phyloP scores from a whole-genome alignment of 371 early-diverging fungal genomes.

The Mucor plumbeus region DNA sequence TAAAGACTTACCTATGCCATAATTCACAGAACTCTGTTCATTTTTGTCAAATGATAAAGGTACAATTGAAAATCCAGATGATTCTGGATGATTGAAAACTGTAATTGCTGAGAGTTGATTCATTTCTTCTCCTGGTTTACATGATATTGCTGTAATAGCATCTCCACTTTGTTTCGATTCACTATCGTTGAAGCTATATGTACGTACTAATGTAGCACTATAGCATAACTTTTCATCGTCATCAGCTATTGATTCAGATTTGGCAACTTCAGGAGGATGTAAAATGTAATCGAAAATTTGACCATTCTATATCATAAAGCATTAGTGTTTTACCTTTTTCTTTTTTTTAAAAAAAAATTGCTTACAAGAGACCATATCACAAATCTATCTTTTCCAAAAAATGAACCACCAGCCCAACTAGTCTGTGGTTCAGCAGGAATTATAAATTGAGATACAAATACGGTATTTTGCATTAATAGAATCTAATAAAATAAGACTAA shows the following conservation, averaged over 20 bases:
- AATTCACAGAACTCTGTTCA: background rate
- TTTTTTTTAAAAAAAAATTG: too few species aligned
- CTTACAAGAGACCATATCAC: constrained; percentile 40
- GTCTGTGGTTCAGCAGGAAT: constrained; percentile 34
- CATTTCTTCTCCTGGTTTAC: constrained; percentile 1
- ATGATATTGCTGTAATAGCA: constrained; percentile 13
- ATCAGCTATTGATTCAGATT: constrained; percentile 11
- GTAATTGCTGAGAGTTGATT: constrained; percentile 22
- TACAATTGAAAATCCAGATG: constrained; percentile 27
- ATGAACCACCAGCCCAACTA: constrained; percentile 40
- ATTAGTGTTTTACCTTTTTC: too few species aligned
- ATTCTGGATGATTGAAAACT: constrained; percentile 29
- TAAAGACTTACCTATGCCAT: background rate
- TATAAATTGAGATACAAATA: constrained; percentile 38
- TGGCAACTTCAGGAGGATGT: constrained; percentile 29
- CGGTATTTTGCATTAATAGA: constrained; percentile 26
- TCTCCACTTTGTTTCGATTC: background rate
- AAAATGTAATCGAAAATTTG: constrained; percentile 38
- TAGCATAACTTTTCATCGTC: constrained; percentile 37
- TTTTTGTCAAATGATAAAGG: constrained; percentile 6
- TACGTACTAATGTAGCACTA: constrained; percentile 32
- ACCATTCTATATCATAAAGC: constrained; percentile 33
- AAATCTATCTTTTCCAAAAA: constrained; percentile 34
- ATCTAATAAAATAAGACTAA: constrained; percentile 25
- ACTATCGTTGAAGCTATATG: constrained; percentile 22